Conservation (phyloP, 352 stramenopile genomes). For the Aphanomyces stellatus region DNA sequence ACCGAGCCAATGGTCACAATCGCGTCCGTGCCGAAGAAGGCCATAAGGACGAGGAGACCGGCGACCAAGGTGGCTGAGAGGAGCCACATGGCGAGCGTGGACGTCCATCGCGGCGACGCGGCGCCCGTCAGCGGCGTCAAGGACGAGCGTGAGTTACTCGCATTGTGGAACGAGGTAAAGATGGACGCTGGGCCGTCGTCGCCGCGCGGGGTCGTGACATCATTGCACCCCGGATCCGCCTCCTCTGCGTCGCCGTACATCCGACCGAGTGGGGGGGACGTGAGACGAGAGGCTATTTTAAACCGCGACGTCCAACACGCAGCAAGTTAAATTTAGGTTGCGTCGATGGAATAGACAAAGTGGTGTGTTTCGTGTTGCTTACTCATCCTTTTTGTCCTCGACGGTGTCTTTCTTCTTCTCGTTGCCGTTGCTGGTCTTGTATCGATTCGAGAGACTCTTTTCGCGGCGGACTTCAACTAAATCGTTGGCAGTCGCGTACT, state of each 20-base stretch:
- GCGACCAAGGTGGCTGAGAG: too few species aligned
- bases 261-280: too few species aligned
- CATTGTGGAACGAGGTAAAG: not conserved
- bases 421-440: not conserved
- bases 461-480: not conserved
- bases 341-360: not conserved
- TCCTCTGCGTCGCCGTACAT: too few species aligned
- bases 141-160: not conserved
- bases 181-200: too few species aligned
- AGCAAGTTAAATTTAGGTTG: not conserved
- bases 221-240: too few species aligned
- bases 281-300: not conserved
- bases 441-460: not conserved
- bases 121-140: not conserved
- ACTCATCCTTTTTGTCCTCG: not conserved
- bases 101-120: not conserved
- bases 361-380: not conserved
- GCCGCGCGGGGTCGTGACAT: too few species aligned
- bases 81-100: not conserved
- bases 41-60: not conserved
- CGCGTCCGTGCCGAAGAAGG: not conserved
- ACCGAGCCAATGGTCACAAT: not conserved
- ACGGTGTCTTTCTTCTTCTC: not conserved
- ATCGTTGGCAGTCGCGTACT: constrained; percentile 32
- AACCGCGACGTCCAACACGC: not conserved